Base-by-base conservation (phyloP, 1,139 yeast genomes). In the Yamadazyma conglobata region DNA sequence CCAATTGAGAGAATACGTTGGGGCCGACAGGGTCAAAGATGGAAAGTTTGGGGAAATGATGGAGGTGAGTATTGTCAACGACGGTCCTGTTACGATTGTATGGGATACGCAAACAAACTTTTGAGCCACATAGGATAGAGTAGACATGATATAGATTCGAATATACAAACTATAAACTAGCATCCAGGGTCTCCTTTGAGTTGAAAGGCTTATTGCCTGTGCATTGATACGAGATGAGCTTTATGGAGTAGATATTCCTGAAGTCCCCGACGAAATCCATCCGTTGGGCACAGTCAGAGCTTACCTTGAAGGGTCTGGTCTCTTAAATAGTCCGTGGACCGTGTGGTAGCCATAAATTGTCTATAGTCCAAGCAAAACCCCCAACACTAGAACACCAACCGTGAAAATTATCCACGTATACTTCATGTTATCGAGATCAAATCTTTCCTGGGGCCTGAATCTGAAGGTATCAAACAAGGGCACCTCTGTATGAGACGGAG, bases 31-130 rank as follows among this genome's bases (percentile, higher is more conserved):
- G 28, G 94, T 88, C 5, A 71, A 80, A 40, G 96, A 87, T 47
- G 98, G 98, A 1, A 70, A 76, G 34, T 91, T 91, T 55, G 98
- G 97, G 0, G 97, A 93, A 6, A 85, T 89, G 95, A 91, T 91
- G 98, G 95, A 86, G 41, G 96, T 91, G 10, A 70, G 73, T 2
- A 57, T 89, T 34, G 77, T 80, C 11, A 91, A 91, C 48, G 96
- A 89, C 43, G 93, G 93, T 4, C 93, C 91, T 0, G 86, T 80
- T 6, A 82, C 93, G 0, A 75, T 83, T 17, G 70, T 77, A 17
- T 77, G 79, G 68, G 89, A 82, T 46, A 79, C 91, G 2, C 65
- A 54, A 33, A 19, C 8, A 15, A 24, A 24, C 8, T 20, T 12
- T 12, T n/a, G n/a, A n/a, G n/a, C n/a, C n/a, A n/a, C n/a, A n/a